Percentiles rank a stretch among this genome's conserved stretches.
Conservation (phyloP, 345 rosid genomes). For the Lagerstroemia speciosa region DNA sequence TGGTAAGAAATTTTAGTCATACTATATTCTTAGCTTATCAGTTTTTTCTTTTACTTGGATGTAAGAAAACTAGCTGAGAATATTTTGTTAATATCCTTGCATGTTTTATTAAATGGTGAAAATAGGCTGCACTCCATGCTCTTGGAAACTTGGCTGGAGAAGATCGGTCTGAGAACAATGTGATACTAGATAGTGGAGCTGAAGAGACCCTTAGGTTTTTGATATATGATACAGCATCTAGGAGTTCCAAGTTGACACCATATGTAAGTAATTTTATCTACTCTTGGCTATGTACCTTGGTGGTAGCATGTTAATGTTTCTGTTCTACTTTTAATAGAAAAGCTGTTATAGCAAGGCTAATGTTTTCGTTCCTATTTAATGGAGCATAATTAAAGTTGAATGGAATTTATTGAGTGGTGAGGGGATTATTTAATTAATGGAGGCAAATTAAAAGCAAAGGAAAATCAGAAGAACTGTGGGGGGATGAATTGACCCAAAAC, state of each 20-base stretch:
- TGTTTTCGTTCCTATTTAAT: not conserved
- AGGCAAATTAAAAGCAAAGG: no score
- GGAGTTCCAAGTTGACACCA: slow-evolving; percentile 70
- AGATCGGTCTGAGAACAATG: slow-evolving; percentile 38
- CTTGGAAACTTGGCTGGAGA: slow-evolving; percentile 74
- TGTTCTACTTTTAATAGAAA: not conserved
- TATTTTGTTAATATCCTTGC: not conserved
- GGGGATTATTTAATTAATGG: not conserved
- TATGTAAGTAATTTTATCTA: slow-evolving; percentile 35
- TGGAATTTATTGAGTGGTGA: not conserved
- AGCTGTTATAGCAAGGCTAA: not conserved
- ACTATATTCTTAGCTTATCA: not conserved
- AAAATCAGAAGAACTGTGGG: not conserved
- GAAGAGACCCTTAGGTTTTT: slow-evolving; percentile 67
- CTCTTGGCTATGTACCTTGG: not conserved
- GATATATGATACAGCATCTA: slow-evolving; percentile 69
- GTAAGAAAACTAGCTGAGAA: not conserved
- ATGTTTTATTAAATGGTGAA: not conserved
- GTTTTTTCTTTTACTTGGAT: not conserved
- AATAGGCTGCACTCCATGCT: slow-evolving; percentile 79
- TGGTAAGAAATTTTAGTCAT: no score
- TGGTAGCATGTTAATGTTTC: not conserved
- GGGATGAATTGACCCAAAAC: not conserved
- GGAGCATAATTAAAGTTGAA: not conserved
- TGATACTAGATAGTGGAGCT: slow-evolving; percentile 42